Base-by-base conservation (phyloP, 768 basidiomycete genomes). In the Boletus tomentosulus region DNA sequence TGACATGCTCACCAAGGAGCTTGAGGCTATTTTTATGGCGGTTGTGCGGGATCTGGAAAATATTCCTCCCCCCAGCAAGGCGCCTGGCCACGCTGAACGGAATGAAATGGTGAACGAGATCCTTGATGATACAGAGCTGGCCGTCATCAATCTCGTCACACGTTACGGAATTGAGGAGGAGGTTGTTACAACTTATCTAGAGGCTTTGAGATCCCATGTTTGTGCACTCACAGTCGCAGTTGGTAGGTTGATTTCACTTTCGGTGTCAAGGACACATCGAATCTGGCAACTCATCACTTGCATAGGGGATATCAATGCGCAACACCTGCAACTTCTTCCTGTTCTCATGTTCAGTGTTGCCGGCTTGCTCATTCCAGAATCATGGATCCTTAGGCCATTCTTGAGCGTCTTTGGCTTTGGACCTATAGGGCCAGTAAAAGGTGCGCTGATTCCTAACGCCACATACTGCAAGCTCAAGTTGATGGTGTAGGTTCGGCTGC, bases 321-420 rank as follows among this genome's bases (percentile, higher is more conserved):
- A 45, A 24, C n/a, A 59, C 24, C 57, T 54, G 6, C 9, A 51
- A 8, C 45, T 59, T 4, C 22, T 62, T 4, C 35, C 54, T 5
- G 7, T 22, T 15, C 16, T 62, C 10, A 10, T 13, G 19, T 59
- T 54, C 22, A 39, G 44, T 4, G 27, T 62, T 8, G 24, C 22
- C 2, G 16, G 3, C 19, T 2, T 62, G 24, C 54, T 62, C 31
- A 16, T 62, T 43, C 61, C 54, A 0, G 34, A 63, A 28, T 22
- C 34, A 3, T 63, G 62, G 61, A 54, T 61, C 2, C 55, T 62
- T 12, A 3, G 42, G n/a, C 61, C 54, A 1, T 52, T 62, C 8
- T 22, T 62, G 3, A 44, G 54, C 1, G 2, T 54, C 15, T 48
- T 62, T 27, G 61, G 61, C 25, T 62, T 62, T 6, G 61, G 61